Evolutionary conservation across 2,329 filamentous ascomycete species (phyloP).

Genomic region (Pseudocercospora vitis): DNA sequence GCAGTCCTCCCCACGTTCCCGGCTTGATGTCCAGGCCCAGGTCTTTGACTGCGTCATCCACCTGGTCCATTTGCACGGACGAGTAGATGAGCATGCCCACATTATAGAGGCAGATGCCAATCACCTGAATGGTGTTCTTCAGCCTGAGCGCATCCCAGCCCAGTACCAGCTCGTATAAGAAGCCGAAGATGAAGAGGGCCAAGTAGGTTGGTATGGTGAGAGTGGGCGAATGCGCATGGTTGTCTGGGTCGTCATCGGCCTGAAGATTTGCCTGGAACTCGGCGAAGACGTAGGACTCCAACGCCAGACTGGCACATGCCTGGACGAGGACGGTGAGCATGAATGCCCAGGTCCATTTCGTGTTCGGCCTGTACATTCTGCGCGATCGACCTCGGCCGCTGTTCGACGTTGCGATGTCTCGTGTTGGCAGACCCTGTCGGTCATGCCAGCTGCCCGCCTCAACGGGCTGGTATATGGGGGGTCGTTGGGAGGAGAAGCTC

Average conservation of each 20-base stretch:
- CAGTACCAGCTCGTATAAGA: slow-evolving; percentile 84
- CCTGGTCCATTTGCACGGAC: slow-evolving; percentile 88
- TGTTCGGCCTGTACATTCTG: slow-evolving; percentile 75
- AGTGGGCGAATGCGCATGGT: slow-evolving; percentile 15
- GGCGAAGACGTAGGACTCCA: slow-evolving; percentile 90
- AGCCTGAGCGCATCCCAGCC: slow-evolving; percentile 90
- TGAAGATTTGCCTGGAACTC: slow-evolving; percentile 69
- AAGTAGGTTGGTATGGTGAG: slow-evolving; percentile 87
- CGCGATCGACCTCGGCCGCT: slow-evolving; percentile 36
- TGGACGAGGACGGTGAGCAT: slow-evolving; percentile 72
- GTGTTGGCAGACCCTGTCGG: slow-evolving; percentile 51
- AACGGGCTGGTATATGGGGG: slow-evolving; percentile 28
- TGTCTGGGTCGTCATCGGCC: slow-evolving; percentile 6
- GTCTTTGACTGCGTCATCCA: slow-evolving; percentile 66
- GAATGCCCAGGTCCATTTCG: slow-evolving; percentile 86
- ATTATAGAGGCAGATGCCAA: slow-evolving; percentile 91
- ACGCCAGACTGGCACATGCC: slow-evolving; percentile 73
- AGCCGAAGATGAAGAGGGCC: slow-evolving; percentile 95
- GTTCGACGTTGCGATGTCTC: slow-evolving; percentile 29
- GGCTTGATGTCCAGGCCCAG: slow-evolving; percentile 50
- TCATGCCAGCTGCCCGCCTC: slow-evolving; percentile 51
- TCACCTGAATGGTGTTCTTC: slow-evolving; percentile 98
- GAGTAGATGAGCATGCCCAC: slow-evolving; percentile 89
- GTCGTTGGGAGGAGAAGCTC: slow-evolving; percentile 30
- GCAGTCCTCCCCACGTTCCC: slow-evolving; percentile 67